These are phyloP conservation scores for Ilyonectria robusta DNA, from an alignment of 2,329 filamentous ascomycete genomes.

Conservation along the genomic window DNA sequence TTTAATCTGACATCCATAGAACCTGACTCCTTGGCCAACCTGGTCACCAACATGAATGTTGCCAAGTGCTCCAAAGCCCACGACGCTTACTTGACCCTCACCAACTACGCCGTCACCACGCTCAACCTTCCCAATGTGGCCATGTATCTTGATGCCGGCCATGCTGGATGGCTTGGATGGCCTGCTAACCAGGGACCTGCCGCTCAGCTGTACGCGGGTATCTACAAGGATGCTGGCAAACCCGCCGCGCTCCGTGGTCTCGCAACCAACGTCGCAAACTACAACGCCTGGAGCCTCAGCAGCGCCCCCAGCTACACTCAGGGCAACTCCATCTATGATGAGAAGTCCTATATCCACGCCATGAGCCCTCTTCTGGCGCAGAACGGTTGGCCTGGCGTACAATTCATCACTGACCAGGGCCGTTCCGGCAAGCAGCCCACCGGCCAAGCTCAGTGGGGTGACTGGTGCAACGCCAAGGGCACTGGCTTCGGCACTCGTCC, in stretches of 20 bases:
- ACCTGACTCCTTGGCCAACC: slow-evolving; percentile 71
- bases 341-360: slow-evolving; percentile 71
- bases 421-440: slow-evolving; percentile 73
- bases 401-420: slow-evolving; percentile 66
- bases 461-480: slow-evolving; percentile 77
- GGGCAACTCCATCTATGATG: slow-evolving; percentile 66
- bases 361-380: slow-evolving; percentile 74
- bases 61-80: slow-evolving; percentile 64
- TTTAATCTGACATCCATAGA: slow-evolving; percentile 51
- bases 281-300: slow-evolving; percentile 63
- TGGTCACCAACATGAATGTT: slow-evolving; percentile 69
- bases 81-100: slow-evolving; percentile 64
- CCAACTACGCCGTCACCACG: slow-evolving; percentile 64
- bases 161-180: slow-evolving; percentile 73
- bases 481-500: slow-evolving; percentile 77
- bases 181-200: slow-evolving; percentile 65
- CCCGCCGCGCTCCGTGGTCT: slow-evolving; percentile 67
- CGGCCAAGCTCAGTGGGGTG: slow-evolving; percentile 72
- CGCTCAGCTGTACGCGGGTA: slow-evolving; percentile 60
- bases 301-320: slow-evolving; percentile 62
- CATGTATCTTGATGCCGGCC: slow-evolving; percentile 72
- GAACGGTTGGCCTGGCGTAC: slow-evolving; percentile 58
- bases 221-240: slow-evolving; percentile 66
- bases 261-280: slow-evolving; percentile 72
- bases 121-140: slow-evolving; percentile 70